A percentile compares a stretch with the other conserved stretches of the same genome.
Evolutionary conservation across 305 asterid species (phyloP).

Genomic region (Vinca major): DNA sequence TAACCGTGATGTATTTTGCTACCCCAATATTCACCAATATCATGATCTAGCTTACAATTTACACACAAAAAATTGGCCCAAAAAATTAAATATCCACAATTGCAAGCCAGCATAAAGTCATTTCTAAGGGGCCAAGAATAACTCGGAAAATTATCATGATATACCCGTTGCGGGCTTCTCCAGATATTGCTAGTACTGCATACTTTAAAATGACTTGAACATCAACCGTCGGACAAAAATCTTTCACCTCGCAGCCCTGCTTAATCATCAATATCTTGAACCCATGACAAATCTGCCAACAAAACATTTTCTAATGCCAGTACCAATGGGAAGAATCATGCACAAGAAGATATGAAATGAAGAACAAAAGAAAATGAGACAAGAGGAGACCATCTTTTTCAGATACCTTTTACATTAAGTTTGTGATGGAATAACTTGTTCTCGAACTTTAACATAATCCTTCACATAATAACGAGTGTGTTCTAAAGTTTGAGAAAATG

Average conservation of each 20-base stretch:
- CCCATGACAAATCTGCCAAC: conserved; percentile 78
- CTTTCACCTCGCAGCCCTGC: conserved; percentile 3
- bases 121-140: conserved; percentile 10
- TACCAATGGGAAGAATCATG: conserved; percentile 2
- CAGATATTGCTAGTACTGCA: not conserved
- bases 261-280: conserved; percentile 57
- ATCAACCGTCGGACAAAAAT: conserved; percentile 12
- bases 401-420: not conserved
- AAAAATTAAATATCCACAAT: conserved; percentile 24
- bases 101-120: conserved; percentile 18
- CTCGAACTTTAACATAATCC: not conserved
- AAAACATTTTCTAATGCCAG: conserved; percentile 13
- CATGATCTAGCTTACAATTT: conserved; percentile 21
- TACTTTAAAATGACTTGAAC: conserved; percentile 8
- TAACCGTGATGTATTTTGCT: not conserved
- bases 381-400: not conserved
- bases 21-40: not conserved
- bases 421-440: not conserved
- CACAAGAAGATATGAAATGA: not conserved
- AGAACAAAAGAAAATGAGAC: too few relatives aligned
- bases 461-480: not conserved
- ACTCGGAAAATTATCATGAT: conserved; percentile 12
- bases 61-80: conserved; percentile 29
- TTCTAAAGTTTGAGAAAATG: not conserved
- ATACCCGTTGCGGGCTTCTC: not conserved